These are phyloP conservation scores for Tolypocladium amazonense DNA, from an alignment of 2,329 filamentous ascomycete genomes.

Conservation along the genomic window DNA sequence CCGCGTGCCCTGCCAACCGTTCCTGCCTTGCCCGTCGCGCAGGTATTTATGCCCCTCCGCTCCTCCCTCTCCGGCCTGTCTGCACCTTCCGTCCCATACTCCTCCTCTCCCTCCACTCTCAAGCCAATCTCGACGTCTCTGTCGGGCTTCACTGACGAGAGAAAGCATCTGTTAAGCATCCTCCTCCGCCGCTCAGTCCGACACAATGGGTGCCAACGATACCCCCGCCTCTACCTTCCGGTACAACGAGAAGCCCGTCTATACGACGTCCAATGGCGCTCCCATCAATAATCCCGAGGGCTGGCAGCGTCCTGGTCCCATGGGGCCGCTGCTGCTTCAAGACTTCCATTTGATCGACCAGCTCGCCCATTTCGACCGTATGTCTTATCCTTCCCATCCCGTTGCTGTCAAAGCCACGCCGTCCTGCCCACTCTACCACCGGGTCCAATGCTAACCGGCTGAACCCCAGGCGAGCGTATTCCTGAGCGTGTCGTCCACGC, in stretches of 20 bases:
- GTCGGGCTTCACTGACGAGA: background rate
- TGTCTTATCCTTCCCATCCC: background rate
- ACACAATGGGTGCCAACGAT: conserved; percentile 31
- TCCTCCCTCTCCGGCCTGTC: background rate
- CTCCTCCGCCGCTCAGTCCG: background rate
- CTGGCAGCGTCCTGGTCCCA: conserved; percentile 41
- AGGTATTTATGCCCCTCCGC: background rate
- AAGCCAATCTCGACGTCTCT: background rate
- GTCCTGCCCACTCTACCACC: background rate
- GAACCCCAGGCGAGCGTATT: conserved; percentile 28
- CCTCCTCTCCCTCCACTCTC: background rate
- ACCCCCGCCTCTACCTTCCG: conserved; percentile 34
- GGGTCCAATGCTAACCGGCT: background rate
- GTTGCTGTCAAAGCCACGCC: background rate
- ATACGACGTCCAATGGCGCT: conserved; percentile 49
- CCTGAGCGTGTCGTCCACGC: conserved; percentile 32
- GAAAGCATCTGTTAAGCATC: background rate
- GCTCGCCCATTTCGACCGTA: conserved; percentile 41
- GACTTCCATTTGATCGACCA: conserved; percentile 57
- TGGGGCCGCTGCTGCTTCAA: conserved; percentile 51
- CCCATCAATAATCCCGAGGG: conserved; percentile 39
- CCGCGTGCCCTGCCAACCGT: background rate
- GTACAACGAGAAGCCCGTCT: conserved; percentile 47
- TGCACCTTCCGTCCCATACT: background rate
- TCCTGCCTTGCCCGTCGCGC: background rate